Base-by-base conservation (phyloP, 345 rosid genomes). In the Camelina sativa region DNA sequence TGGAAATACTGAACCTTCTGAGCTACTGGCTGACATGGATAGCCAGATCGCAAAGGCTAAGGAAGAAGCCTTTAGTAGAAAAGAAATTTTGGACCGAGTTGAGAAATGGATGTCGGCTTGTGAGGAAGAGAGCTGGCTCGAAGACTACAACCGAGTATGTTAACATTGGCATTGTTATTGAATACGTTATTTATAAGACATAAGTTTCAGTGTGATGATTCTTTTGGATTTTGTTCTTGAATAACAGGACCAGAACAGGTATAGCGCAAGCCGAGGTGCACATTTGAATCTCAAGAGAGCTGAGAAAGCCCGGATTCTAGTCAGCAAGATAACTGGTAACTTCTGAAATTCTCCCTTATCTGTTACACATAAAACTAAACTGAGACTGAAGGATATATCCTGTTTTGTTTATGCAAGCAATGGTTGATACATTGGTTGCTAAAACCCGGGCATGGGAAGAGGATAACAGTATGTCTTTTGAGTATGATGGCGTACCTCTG, bases 61-160 rank as follows among this genome's bases (percentile, higher is more conserved):
- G 78, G 97, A 95, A 62, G 97, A 90, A 82, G 85, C 93, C 74
- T 83, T 86, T 61, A 92, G 97, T 81, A 85, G 99, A 79, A 95
- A 86, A 83, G 99, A 95, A 1, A 95, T 92, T 72, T 81, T 95
- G 81, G 97, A 95, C 71, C 86, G 92, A 82, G 96, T 95, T 19
- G 99, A 95, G 82, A 95, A 92, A 79, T 95, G 99, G 99, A 92
- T 89, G 99, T 90, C 96, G 50, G 96, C 97, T 68, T 95, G 97
- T 79, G 99, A 95, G 82, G 99, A 95, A 83, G 99, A 95, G 83
- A 95, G 96, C 67, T 95, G 99, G 99, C 97, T 95, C 16, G 99
- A 95, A 76, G 99, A 95, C 76, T 95, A 95, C 76, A 92, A 81
- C 58, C 84, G 87, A 91, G 98, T 91, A 84, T 62, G 53, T 15